Conservation (phyloP, 2,329 filamentous ascomycete genomes). For the Aspergillus chevalieri region DNA sequence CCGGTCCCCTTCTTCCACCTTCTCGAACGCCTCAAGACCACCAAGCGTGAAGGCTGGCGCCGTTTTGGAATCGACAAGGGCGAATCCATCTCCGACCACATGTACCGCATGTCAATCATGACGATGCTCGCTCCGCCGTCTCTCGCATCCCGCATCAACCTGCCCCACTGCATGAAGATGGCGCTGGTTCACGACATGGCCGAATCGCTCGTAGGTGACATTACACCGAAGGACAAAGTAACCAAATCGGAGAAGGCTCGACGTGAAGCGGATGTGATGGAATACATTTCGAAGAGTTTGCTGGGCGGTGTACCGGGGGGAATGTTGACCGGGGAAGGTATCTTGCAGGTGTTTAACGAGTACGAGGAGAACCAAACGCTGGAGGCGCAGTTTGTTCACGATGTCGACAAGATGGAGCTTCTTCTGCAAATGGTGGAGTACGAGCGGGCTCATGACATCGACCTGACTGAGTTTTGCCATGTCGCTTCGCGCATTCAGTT, state of each 20-base stretch:
- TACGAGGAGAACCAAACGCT: constrained; percentile 83
- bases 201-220: constrained; percentile 89
- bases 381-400: constrained; percentile 87
- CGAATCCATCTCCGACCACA: constrained; percentile 95
- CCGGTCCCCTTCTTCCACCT: constrained; percentile 92
- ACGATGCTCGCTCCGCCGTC: constrained; percentile 81
- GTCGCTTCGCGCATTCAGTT: constrained; percentile 68
- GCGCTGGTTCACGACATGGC: constrained; percentile 97
- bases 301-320: constrained; percentile 72
- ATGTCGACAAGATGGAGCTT: constrained; percentile 95
- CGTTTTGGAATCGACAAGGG: constrained; percentile 70
- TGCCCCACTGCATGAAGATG: constrained; percentile 86
- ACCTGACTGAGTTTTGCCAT: constrained; percentile 80
- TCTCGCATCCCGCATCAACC: constrained; percentile 65
- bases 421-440: constrained; percentile 96
- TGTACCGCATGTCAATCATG: constrained; percentile 99
- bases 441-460: constrained; percentile 65
- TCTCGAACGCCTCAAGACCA: constrained; percentile 89
- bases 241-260: constrained; percentile 81
- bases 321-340: constrained; percentile 56
- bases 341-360: constrained; percentile 82
- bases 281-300: constrained; percentile 70
- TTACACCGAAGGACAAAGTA: constrained; percentile 80
- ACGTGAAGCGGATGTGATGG: constrained; percentile 83
- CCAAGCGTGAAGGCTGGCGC: constrained; percentile 91